phyloP scores from a whole-genome alignment of 2,329 filamentous ascomycete genomes.

The Albifimbria verrucaria region DNA sequence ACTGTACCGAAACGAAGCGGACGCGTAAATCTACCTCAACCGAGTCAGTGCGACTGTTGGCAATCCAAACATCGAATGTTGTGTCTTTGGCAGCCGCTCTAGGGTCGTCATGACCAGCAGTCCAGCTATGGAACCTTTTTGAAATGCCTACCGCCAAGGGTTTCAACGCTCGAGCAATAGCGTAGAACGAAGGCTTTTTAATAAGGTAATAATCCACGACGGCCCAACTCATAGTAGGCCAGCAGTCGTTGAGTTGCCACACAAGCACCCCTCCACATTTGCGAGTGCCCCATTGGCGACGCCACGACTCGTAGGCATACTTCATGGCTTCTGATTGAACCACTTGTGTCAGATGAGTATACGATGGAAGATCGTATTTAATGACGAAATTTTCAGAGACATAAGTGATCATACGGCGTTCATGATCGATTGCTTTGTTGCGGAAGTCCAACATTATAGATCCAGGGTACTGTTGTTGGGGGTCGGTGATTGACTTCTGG shows the following conservation, averaged over 20 bases:
- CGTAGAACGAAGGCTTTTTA: slow-evolving; percentile 54
- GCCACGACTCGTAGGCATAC: slow-evolving; percentile 47
- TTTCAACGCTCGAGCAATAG: slow-evolving; percentile 43
- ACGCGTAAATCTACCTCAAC: slow-evolving; percentile 21
- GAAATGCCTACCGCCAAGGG: not conserved
- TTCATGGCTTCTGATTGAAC: slow-evolving; percentile 46
- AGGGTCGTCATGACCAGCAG: slow-evolving; percentile 1
- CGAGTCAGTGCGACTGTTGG: slow-evolving; percentile 20
- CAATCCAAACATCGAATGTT: slow-evolving; percentile 35
- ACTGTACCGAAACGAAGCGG: slow-evolving; percentile 33
- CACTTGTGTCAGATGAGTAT: slow-evolving; percentile 39
- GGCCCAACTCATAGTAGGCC: slow-evolving; percentile 60
- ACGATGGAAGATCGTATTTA: not conserved
- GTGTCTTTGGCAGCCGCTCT: not conserved
- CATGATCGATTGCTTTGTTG: slow-evolving; percentile 67
- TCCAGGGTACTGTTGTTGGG: slow-evolving; percentile 52
- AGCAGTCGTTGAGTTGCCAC: slow-evolving; percentile 66
- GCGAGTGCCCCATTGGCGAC: slow-evolving; percentile 52
- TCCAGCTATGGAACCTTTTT: not conserved
- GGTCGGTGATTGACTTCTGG: slow-evolving; percentile 60
- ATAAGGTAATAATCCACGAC: slow-evolving; percentile 59
- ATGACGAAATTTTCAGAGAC: slow-evolving; percentile 64
- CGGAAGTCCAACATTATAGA: slow-evolving; percentile 54
- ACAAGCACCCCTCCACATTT: slow-evolving; percentile 60
- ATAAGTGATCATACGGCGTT: slow-evolving; percentile 68